Conservation (phyloP, 768 basidiomycete species). For the Cubamyces sp. region DNA sequence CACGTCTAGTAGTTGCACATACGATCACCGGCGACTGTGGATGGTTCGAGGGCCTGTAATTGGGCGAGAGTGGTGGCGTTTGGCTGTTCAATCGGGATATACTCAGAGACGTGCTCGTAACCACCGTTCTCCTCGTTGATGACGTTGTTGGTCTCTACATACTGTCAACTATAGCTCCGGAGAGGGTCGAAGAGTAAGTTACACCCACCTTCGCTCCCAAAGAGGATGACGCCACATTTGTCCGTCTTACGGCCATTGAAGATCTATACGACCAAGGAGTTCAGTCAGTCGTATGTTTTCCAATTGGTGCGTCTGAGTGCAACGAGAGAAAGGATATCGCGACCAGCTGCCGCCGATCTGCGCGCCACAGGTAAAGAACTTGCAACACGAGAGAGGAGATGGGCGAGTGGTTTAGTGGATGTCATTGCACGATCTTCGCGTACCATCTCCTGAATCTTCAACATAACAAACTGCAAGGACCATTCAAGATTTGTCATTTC, state of each 20-base stretch:
- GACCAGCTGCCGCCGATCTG: too few relatives aligned
- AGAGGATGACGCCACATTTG: slow-evolving; percentile 86
- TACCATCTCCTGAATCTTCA: slow-evolving; percentile 93
- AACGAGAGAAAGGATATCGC: too few relatives aligned
- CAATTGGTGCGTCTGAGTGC: too few relatives aligned
- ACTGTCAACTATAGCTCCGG: neutral
- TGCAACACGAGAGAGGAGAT: slow-evolving; percentile 2
- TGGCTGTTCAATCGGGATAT: slow-evolving; percentile 69
- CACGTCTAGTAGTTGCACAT: slow-evolving; percentile 33
- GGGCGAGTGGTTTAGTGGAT: too few relatives aligned
- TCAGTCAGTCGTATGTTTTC: neutral
- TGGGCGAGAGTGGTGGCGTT: slow-evolving; percentile 68
- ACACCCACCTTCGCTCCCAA: slow-evolving; percentile 75
- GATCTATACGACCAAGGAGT: slow-evolving; percentile 54
- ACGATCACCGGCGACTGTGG: slow-evolving; percentile 68
- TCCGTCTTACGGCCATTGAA: slow-evolving; percentile 92
- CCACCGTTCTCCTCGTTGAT: slow-evolving; percentile 64
- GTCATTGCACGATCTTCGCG: neutral
- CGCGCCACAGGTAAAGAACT: neutral
- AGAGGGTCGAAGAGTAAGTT: neutral
- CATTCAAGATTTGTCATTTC: slow-evolving; percentile 82
- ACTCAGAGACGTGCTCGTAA: slow-evolving; percentile 75
- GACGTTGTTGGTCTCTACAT: slow-evolving; percentile 65
- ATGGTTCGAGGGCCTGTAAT: slow-evolving; percentile 61
- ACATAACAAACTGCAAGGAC: slow-evolving; percentile 83